Percentiles rank a stretch among this genome's conserved stretches.
phyloP scores from a whole-genome alignment of 2,329 filamentous ascomycete species.

The Xylariaceae sp. region DNA sequence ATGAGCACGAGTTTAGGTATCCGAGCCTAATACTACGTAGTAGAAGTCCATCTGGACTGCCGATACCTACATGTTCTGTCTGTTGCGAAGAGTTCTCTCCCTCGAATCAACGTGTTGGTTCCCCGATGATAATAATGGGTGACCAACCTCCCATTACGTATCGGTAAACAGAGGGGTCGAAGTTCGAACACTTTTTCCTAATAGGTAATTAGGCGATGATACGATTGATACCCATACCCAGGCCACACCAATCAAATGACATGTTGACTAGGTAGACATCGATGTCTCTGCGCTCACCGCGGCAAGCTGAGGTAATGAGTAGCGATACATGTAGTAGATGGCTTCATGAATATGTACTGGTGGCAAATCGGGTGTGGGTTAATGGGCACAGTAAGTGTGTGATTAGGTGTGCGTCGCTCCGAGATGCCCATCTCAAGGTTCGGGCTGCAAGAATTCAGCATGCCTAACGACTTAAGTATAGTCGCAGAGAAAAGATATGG shows the following conservation, averaged over 20 bases:
- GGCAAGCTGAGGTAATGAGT: background rate
- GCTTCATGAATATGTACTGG: no score
- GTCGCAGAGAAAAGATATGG: background rate
- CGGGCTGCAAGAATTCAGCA: background rate
- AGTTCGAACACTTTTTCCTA: background rate
- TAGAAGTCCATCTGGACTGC: no score
- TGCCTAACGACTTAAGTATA: no score
- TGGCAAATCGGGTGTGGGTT: no score
- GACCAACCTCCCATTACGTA: background rate
- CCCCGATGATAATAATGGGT: background rate
- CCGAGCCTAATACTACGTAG: no score
- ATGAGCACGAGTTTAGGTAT: no score
- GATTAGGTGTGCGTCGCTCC: no score
- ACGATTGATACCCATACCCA: background rate
- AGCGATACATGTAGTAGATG: background rate
- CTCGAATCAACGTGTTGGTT: no score
- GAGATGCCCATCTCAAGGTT: background rate
- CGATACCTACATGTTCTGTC: no score
- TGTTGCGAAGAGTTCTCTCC: no score
- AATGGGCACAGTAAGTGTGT: no score
- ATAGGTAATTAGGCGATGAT: background rate
- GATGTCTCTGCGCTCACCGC: background rate
- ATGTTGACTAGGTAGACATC: no score
- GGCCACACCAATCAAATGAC: background rate
- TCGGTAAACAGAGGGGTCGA: background rate